Base-by-base conservation (phyloP, 768 basidiomycete genomes). In the Auricularia auricula-judae region DNA sequence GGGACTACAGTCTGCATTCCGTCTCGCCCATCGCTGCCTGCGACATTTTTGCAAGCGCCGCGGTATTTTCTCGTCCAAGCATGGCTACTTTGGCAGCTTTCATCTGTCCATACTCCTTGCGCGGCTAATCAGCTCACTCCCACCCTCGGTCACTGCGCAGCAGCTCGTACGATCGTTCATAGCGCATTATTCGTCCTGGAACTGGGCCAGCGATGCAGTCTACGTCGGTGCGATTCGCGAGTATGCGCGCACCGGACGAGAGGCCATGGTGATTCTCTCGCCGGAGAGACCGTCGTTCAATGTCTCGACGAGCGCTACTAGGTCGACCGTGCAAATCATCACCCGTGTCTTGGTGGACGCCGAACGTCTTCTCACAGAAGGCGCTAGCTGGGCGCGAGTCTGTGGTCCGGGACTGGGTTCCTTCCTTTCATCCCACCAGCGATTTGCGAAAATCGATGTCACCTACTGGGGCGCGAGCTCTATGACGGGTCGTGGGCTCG, bases 41-140 rank as follows among this genome's bases (percentile, higher is more conserved):
- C 71, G 70, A 43, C 53, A 64, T 21, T 66, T 65, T 42, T 56
- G 65, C n/a, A 60, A 61, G n/a, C 47, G 36, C 7, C 67, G 65
- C 43, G 70, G 70, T 12, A 65, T 71, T 10, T 66, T 16, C 34
- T 61, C 65, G 2, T 47, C 67, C 21, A 68, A 70, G 3, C 67
- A 68, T 51, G 70, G 70, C 2, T 71, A 68, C 58, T 66, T 71
- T 3, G 70, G 70, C 7, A 70, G 70, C n/a, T 66, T 71, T 43
- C 70, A 71, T 63, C 36, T 71, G 11, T 66, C 70, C 11, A 58
- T 71, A 14, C 64, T 71, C 8, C 64, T 71, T 16, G 58, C 64
- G 21, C 66, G 66, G 16, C 47, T 70, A 18, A 51, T 65, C 5
- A 36, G 67, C 4, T 34, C 21, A 3, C 62, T 62, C 3, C 62